Base-by-base conservation (phyloP, 345 rosid species). In the Xanthoceras sorbifolium region DNA sequence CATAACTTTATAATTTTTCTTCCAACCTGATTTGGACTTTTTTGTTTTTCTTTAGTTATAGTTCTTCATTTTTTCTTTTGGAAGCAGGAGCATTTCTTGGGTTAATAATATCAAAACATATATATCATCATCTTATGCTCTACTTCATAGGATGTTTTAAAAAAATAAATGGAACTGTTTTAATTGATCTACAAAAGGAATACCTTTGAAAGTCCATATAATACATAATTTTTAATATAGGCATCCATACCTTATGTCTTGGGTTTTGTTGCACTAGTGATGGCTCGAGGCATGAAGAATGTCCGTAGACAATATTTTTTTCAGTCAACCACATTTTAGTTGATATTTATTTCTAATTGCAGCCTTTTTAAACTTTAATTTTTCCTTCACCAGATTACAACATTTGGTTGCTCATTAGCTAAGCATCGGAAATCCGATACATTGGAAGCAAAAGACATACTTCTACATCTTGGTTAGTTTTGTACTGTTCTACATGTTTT, bases 361-460 rank as follows among this genome's bases (percentile, higher is more conserved):
- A 12, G 17, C 66, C 22, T 79, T 68, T 14, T 44, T 79, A 4
- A 26, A 17, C 42, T 14, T 23, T 17, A 60, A 31, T 67, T 44
- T 55, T 38, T 25, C 38, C 57, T 62, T 61, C 54, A 76, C 61
- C 89, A 93, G 99, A 90, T 96, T 77, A 93, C 98, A 63, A 82
- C 97, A 28, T 96, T 96, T 83, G 94, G 99, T 65, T 96, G 99
- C 91, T 89, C 94, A 64, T 85, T 96, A 79, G 99, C 99, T 64
- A 96, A 93, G 85, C 99, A 93, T 87, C 84, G 98, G 67, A 96
- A 93, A 82, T 96, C 99, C 42, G 91, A 90, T 70, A 88, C 89
- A 48, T 83, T 96, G 86, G 99, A 96, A 87, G 97, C 97, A 72
- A 96, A 93, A 84, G 99, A 96, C 83, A 90, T 96, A 81, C 92